phyloP scores from a whole-genome alignment of 2,329 filamentous ascomycete genomes.

The Cladophialophora psammophila region DNA sequence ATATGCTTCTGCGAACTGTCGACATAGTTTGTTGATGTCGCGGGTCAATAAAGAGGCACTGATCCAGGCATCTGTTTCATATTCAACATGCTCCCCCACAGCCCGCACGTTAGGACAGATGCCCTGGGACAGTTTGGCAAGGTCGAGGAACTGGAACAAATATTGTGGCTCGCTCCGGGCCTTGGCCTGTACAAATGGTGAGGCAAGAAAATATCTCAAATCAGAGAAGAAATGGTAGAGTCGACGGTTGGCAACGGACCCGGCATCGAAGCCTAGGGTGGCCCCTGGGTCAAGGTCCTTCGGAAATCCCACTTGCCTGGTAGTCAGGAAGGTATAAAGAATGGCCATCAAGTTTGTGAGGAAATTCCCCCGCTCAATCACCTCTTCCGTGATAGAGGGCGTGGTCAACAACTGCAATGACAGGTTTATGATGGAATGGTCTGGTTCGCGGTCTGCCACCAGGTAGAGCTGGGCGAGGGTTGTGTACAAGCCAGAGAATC shows the following conservation, averaged over 20 bases:
- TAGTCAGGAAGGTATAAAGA: slow-evolving; percentile 95
- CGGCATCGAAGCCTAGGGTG: slow-evolving; percentile 89
- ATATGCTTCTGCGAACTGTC: slow-evolving; percentile 88
- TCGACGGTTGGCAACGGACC: slow-evolving; percentile 90
- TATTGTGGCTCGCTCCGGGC: slow-evolving; percentile 86
- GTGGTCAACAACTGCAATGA: slow-evolving; percentile 97
- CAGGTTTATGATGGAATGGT: slow-evolving; percentile 98
- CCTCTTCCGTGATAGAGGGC: slow-evolving; percentile 93
- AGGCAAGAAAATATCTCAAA: slow-evolving; percentile 87
- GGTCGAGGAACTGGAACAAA: slow-evolving; percentile 89
- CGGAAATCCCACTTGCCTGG: slow-evolving; percentile 91
- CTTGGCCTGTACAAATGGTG: slow-evolving; percentile 84
- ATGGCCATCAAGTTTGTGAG: slow-evolving; percentile 95
- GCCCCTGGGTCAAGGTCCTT: slow-evolving; percentile 86
- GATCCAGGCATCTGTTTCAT: slow-evolving; percentile 98
- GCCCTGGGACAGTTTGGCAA: slow-evolving; percentile 95
- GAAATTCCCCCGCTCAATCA: slow-evolving; percentile 94
- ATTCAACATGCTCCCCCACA: slow-evolving; percentile 94
- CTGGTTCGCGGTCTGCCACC: slow-evolving; percentile 93
- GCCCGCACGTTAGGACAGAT: slow-evolving; percentile 94
- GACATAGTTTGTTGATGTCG: slow-evolving; percentile 91
- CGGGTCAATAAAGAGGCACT: slow-evolving; percentile 92
- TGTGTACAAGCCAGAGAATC: slow-evolving; percentile 96
- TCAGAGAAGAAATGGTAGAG: slow-evolving; percentile 99
- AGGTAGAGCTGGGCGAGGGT: slow-evolving; percentile 92